A percentile compares a stretch with the other conserved stretches of the same genome.
Evolutionary conservation across 2,329 filamentous ascomycete species (phyloP).

Genomic region (Xenosphaeropsis pyriputrescens): DNA sequence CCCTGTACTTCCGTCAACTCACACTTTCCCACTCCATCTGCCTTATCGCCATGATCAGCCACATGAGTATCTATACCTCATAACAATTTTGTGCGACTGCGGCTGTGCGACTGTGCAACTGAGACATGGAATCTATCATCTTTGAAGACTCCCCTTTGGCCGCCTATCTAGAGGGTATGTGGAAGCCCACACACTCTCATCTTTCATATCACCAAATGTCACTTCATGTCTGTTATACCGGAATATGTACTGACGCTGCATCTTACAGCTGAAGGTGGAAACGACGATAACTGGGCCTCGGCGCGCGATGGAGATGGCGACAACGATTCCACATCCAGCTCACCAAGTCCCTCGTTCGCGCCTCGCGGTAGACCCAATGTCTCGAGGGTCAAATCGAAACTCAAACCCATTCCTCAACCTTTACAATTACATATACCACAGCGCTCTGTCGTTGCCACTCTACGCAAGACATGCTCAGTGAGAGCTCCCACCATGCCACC

Average conservation of each 20-base stretch:
- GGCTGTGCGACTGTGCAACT: no score
- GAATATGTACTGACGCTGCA: no score
- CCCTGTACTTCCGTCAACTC: no score
- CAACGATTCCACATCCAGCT: conserved; percentile 6
- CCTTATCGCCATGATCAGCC: no score
- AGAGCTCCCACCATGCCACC: conserved; percentile 10
- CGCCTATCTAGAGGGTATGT: conserved; percentile 73
- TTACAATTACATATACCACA: conserved; percentile 26
- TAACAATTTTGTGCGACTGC: no score
- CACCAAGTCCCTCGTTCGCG: conserved; percentile 28
- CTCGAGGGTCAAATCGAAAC: conserved; percentile 29
- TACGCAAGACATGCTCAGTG: conserved; percentile 37
- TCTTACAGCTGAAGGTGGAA: conserved; percentile 26
- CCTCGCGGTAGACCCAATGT: conserved; percentile 36
- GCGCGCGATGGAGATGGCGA: conserved; percentile 3
- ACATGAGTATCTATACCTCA: no score
- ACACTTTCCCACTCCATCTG: no score
- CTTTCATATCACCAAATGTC: conserved; percentile 3
- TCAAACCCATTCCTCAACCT: conserved; percentile 30
- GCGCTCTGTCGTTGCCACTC: conserved; percentile 25
- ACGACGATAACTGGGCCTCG: conserved; percentile 19
- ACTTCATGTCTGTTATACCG: conserved; percentile 3
- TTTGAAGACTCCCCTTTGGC: conserved; percentile 80
- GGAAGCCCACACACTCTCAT: conserved; percentile 4
- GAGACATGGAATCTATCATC: conserved; percentile 69